Evolutionary conservation across 2,329 filamentous ascomycete genomes (phyloP), one percentile per base, ranked within the genome.

Genomic region (Graphium sp.): DNA sequence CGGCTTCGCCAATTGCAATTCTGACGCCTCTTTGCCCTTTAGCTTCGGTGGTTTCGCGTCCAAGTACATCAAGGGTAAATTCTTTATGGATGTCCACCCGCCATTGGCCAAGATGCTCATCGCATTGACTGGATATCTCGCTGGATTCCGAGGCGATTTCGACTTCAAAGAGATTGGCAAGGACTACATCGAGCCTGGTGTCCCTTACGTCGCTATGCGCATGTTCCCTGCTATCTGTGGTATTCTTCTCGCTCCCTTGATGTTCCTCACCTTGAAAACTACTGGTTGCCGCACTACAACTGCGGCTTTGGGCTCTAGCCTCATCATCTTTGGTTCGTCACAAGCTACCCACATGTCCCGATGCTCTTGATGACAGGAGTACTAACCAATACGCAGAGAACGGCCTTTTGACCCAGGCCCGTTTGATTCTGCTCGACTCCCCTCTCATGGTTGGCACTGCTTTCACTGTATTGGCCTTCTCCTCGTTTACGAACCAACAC

Each of bases 1-100:
- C n/a, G n/a, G n/a, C n/a, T n/a, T n/a, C n/a, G n/a, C n/a, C n/a
- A n/a, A n/a, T n/a, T n/a, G n/a, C n/a, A 24, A 21, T 24, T 15
- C 13, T n/a, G 13, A 9, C n/a, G 8, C 18, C 28, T 30, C 16
- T 21, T 29, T 31, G 16, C 23, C 27, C 16, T 37, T 39, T 45
- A 93, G 84, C 57, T 98, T 98, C 52, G 89, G 89, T 51, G 89
- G 89, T 27, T 98, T 98, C 50, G 89, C 89, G 39, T 83, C 80
- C 43, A 98, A 98, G 56, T 98, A 98, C 55, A 95, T 98, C 66
- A 95, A 98, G 64, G 89, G 89, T 46, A 78, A 68, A 50, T 98
- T 98, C 68, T 98, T 98, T 55, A 98, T 98, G 89, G 89, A 98
- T 50, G 89, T 98, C n/a, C 89, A 98, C 50, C 89, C 89, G 18